These are phyloP conservation scores for Septoria linicola DNA, from an alignment of 2,329 filamentous ascomycete species.

Conservation along the genomic window DNA sequence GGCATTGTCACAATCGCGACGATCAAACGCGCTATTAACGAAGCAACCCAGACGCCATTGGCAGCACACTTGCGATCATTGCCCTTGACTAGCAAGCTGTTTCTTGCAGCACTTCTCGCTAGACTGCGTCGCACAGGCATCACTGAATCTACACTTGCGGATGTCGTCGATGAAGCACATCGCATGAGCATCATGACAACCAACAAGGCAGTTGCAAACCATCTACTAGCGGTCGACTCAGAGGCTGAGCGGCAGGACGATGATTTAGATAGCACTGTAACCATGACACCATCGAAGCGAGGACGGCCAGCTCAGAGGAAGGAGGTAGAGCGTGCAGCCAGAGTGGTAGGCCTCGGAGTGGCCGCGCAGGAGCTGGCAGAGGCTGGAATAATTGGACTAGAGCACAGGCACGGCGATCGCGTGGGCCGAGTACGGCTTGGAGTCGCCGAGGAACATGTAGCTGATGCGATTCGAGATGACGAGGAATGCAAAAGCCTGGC, in stretches of 20 bases:
- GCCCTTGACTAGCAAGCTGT: constrained; percentile 77
- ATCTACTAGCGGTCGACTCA: constrained; percentile 52
- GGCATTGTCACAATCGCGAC: constrained; percentile 83
- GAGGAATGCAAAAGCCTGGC: constrained; percentile 79
- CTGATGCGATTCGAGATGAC: constrained; percentile 83
- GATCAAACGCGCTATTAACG: constrained; percentile 89
- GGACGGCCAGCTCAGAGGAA: constrained; percentile 35
- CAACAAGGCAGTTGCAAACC: constrained; percentile 60
- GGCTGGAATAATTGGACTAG: constrained; percentile 82
- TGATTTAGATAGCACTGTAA: constrained; percentile 32
- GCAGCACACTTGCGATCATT: constrained; percentile 84
- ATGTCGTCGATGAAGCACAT: constrained; percentile 83
- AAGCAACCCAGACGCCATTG: constrained; percentile 88
- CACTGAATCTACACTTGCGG: constrained; percentile 81
- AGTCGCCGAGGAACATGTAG: constrained; percentile 87
- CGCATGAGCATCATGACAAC: constrained; percentile 62
- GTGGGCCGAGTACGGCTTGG: constrained; percentile 83
- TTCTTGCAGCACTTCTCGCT: constrained; percentile 78
- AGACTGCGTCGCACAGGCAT: constrained; percentile 80
- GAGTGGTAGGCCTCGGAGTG: constrained; percentile 62
- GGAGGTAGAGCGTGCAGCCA: constrained; percentile 41
- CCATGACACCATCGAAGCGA: constrained; percentile 35
- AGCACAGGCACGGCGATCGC: constrained; percentile 73
- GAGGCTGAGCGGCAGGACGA: constrained; percentile 30
- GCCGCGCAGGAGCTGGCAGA: constrained; percentile 83